A percentile compares a stretch with the other conserved stretches of the same genome.
phyloP scores from a whole-genome alignment of 371 early-diverging fungal genomes.

The Circinella minor region DNA sequence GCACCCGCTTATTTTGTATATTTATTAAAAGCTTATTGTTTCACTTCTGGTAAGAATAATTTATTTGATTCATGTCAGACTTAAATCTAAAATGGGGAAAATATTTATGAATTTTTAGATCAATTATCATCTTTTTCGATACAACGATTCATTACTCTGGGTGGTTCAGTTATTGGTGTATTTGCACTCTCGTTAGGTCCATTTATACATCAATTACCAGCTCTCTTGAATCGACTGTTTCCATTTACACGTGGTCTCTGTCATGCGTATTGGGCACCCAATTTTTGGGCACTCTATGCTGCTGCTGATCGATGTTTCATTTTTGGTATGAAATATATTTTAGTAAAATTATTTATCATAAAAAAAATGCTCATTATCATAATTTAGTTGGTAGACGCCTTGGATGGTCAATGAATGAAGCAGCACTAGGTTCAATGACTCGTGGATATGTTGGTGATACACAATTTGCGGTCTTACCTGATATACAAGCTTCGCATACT shows the following conservation, averaged over 20 bases:
- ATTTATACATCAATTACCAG: conserved; percentile 75
- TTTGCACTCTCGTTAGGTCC: conserved; percentile 88
- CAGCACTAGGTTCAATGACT: conserved; percentile 72
- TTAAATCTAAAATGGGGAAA: neutral
- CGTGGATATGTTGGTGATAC: conserved; percentile 94
- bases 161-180: conserved; percentile 65
- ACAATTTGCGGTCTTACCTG: conserved; percentile 80
- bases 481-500: conserved; percentile 76
- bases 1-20: conserved; percentile 95
- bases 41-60: conserved; percentile 26
- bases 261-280: conserved; percentile 98
- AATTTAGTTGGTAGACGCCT: conserved; percentile 42
- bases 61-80: too few relatives aligned
- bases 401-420: conserved; percentile 48
- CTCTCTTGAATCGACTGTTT: conserved; percentile 87
- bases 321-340: conserved; percentile 27
- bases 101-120: neutral
- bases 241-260: conserved; percentile 96
- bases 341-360: neutral
- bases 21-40: conserved; percentile 85
- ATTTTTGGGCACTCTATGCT: conserved; percentile 95
- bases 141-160: conserved; percentile 61
- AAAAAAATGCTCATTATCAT: neutral
- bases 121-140: conserved; percentile 35
- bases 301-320: conserved; percentile 80